Conservation (phyloP, 208 protist species). For the Acanthamoeba polyphaga region DNA sequence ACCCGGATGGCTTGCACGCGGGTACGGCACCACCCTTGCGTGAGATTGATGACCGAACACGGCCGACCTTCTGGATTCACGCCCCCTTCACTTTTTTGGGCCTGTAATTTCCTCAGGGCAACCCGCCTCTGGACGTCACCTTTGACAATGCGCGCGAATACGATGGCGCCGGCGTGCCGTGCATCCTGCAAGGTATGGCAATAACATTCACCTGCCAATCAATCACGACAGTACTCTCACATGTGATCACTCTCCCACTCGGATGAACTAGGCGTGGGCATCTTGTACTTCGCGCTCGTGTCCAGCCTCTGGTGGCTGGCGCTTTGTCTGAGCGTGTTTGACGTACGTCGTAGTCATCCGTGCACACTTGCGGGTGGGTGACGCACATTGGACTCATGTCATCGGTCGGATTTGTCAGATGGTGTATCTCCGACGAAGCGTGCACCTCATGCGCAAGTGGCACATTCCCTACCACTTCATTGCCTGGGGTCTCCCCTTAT, state of each 20-base stretch:
- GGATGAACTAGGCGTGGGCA: neutral
- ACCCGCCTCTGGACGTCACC: neutral
- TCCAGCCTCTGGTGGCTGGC: neutral
- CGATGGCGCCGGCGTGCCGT: slow-evolving; percentile 43
- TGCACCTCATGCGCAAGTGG: neutral
- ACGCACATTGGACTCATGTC: too few relatives aligned
- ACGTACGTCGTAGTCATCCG: neutral
- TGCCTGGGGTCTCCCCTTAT: neutral
- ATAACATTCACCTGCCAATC: neutral
- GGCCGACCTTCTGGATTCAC: neutral
- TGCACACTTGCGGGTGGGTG: neutral
- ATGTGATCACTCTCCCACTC: neutral
- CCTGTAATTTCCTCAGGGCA: too few relatives aligned
- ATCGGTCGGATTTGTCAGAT: neutral
- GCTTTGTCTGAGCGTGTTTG: slow-evolving; percentile 10
- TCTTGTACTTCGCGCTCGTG: neutral
- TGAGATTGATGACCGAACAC: neutral
- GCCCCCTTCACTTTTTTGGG: too few relatives aligned
- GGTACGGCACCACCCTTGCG: neutral
- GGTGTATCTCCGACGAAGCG: slow-evolving; percentile 6
- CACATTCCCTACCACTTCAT: slow-evolving; percentile 44
- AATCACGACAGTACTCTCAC: too few relatives aligned
- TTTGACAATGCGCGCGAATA: slow-evolving; percentile 40
- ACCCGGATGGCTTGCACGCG: slow-evolving; percentile 24
- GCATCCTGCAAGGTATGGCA: neutral